A percentile compares a stretch with the other conserved stretches of the same genome.
These are phyloP conservation scores for Cercospora sesami DNA, from an alignment of 2,329 filamentous ascomycete species.

Conservation along the genomic window DNA sequence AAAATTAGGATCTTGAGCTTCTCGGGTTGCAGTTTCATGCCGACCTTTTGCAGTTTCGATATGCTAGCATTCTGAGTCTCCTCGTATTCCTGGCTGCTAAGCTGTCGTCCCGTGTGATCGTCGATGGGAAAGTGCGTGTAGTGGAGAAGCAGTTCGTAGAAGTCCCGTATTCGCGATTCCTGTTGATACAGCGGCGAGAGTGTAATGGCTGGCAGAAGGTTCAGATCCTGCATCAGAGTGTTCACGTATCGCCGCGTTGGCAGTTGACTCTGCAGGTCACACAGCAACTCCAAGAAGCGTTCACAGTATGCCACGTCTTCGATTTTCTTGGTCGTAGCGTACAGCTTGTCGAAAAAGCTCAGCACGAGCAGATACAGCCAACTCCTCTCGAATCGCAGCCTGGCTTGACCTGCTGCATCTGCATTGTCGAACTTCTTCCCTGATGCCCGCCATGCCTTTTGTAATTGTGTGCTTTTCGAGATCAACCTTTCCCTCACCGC, in stretches of 20 bases:
- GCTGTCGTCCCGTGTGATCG: conserved; percentile 80
- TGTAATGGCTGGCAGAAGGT: conserved; percentile 73
- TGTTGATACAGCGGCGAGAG: conserved; percentile 77
- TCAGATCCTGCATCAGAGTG: conserved; percentile 79
- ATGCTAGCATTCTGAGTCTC: conserved; percentile 75
- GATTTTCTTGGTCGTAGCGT: conserved; percentile 45
- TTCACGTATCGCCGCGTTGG: conserved; percentile 94
- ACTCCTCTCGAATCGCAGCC: conserved; percentile 83
- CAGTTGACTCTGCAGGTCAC: conserved; percentile 87
- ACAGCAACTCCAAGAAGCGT: conserved; percentile 86
- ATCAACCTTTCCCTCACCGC: conserved; percentile 70
- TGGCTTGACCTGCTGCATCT: conserved; percentile 75
- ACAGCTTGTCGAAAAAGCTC: conserved; percentile 76
- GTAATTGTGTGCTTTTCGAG: conserved; percentile 69
- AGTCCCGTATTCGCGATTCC: conserved; percentile 75
- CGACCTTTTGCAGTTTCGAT: conserved; percentile 74
- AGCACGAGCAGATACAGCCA: conserved; percentile 88
- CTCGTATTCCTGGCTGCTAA: conserved; percentile 71
- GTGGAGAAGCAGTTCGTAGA: conserved; percentile 77
- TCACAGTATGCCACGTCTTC: conserved; percentile 80
- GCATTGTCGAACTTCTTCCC: conserved; percentile 83
- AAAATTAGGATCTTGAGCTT: conserved; percentile 89
- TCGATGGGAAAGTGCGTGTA: conserved; percentile 88
- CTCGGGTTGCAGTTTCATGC: conserved; percentile 79
- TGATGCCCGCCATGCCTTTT: conserved; percentile 87